Base-by-base conservation (phyloP, 2,329 filamentous ascomycete genomes). In the Beauveria sp. region DNA sequence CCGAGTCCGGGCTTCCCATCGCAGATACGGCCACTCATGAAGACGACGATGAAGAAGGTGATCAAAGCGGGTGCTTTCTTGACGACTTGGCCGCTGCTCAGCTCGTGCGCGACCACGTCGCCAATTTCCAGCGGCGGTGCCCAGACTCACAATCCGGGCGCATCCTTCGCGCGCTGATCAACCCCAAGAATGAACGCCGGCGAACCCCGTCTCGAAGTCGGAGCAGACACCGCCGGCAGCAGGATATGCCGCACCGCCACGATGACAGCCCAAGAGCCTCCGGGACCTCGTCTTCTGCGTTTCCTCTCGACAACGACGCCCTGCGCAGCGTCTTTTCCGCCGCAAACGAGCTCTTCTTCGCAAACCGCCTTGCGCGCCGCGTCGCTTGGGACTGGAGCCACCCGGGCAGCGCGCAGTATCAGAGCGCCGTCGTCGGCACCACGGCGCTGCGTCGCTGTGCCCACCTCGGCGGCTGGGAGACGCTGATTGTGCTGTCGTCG, bases 331-430 rank as follows among this genome's bases (percentile, higher is more conserved):
- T 87, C 65, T 83, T 87, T 68, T 80, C 78, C 12, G 80, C 84
- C 9, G 81, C 81, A 49, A 86, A 88, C 71, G 80, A 83, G 58
- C 77, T 87, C 49, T 87, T 88, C 73, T 88, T 88, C 71, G 74
- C 76, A 58, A 80, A 82, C 28, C 77, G 75, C 7, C 76, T 88
- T 14, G 75, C 77, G 34, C 78, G 79, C n/a, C 79, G 85, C 28
- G 85, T 87, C 5, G 74, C 75, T 28, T 87, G 85, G 83, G 81
- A 83, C 66, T 87, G 85, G 85, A 83, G 81, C 45, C 77, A 82
- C 63, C 71, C 73, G 3, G 76, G 77, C 2, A 76, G 78, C 55
- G 67, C 74, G 2, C 78, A 79, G 63, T 86, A 85, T 67, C 74
- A 79, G 60, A 76, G 73, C 63, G 78, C 81, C 60, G 80, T 87